Percentiles rank a stretch among this genome's conserved stretches.
Evolutionary conservation across 225 moss, liverwort and hornwort species (phyloP).

Genomic region (Asterella californica): DNA sequence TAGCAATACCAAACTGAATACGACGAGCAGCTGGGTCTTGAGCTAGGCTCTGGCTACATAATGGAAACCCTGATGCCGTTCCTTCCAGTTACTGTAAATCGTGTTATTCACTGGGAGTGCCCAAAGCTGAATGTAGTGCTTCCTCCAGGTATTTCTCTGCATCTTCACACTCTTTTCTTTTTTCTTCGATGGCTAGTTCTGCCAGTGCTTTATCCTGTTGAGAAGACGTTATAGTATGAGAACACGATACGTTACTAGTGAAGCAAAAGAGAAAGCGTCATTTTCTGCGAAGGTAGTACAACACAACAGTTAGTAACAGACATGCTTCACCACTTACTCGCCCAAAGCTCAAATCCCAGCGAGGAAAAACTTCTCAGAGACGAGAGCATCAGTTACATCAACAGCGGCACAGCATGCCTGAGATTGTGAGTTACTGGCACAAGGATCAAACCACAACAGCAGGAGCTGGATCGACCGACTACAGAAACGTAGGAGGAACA

Average conservation of each 20-base stretch:
- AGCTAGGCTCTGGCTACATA: too few species aligned
- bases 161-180: conserved; percentile 87
- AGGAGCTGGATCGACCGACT: neutral
- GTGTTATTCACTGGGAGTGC: conserved; percentile 67
- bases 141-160: conserved; percentile 99
- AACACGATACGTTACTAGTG: neutral
- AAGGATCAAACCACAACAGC: too few species aligned
- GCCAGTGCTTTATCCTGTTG: conserved; percentile 95
- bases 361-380: neutral
- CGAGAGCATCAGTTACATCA: neutral
- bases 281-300: too few species aligned
- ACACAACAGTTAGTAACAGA: neutral
- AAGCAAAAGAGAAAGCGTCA: too few species aligned
- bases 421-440: too few species aligned
- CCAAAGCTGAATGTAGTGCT: conserved; percentile 94
- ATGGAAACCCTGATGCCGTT: too few species aligned
- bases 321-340: neutral
- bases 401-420: neutral
- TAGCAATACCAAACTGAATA: too few species aligned
- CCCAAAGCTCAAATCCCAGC: neutral
- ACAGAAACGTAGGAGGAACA: neutral
- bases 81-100: too few species aligned
- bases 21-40: too few species aligned
- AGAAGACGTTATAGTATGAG: conserved; percentile 1
- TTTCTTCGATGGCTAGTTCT: conserved; percentile 97